These are phyloP conservation scores for Phytopythium litorale DNA, from an alignment of 352 stramenopile genomes.

Conservation along the genomic window DNA sequence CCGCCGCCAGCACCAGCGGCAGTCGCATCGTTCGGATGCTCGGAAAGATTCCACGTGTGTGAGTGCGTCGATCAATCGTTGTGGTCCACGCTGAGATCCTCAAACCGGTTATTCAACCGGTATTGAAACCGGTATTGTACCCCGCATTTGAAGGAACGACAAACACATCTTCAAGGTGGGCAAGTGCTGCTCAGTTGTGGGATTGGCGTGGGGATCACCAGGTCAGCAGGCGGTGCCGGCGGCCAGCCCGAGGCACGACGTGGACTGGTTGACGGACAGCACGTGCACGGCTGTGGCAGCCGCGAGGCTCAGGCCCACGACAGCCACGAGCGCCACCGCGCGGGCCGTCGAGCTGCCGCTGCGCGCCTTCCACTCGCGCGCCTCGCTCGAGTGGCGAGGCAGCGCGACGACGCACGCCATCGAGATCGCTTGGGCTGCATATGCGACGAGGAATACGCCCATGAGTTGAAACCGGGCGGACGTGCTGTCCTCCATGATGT, in stretches of 20 bases:
- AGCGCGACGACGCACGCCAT: slow-evolving; percentile 44
- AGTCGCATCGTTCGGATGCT: neutral
- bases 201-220: too few species aligned
- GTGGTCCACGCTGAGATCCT: too few species aligned
- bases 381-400: slow-evolving; percentile 28
- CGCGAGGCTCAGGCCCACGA: slow-evolving; percentile 17
- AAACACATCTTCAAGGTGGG: too few species aligned
- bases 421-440: slow-evolving; percentile 40
- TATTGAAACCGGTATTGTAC: too few species aligned
- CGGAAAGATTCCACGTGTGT: slow-evolving; percentile 2
- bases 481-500: slow-evolving; percentile 44
- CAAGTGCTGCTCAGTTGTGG: too few species aligned
- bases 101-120: too few species aligned
- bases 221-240: slow-evolving; percentile 43
- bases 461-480: slow-evolving; percentile 40
- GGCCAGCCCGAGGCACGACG: slow-evolving; percentile 38
- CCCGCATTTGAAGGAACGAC: too few species aligned
- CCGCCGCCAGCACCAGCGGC: slow-evolving; percentile 15
- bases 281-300: slow-evolving; percentile 37
- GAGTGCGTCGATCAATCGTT: too few species aligned
- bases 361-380: slow-evolving; percentile 19
- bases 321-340: slow-evolving; percentile 11
- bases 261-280: slow-evolving; percentile 48
- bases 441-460: slow-evolving; percentile 49
- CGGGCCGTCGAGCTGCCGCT: slow-evolving; percentile 22